Evolutionary conservation across 129 eudicot genomes (phyloP).

Genomic region (Tagetes patula): DNA sequence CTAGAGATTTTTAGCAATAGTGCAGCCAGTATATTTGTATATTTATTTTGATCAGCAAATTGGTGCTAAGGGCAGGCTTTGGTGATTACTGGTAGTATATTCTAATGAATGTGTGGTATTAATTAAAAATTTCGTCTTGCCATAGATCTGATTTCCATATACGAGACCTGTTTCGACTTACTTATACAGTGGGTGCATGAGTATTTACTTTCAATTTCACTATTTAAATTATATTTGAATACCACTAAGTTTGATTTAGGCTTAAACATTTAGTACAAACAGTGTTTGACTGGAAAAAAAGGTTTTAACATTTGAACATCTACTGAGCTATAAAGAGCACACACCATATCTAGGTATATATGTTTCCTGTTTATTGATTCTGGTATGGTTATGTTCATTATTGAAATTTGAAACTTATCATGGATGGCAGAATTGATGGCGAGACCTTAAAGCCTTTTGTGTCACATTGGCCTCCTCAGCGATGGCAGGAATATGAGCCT

Average conservation of each 20-base stretch:
- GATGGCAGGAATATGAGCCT: constrained; percentile 96
- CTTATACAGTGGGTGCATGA: background rate
- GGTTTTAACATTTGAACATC: background rate
- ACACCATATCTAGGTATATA: background rate
- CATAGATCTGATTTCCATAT: background rate
- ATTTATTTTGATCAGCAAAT: background rate
- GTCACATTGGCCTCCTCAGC: constrained; percentile 83
- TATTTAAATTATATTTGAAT: background rate
- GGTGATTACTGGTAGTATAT: background rate
- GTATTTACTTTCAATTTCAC: background rate
- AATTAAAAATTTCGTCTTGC: background rate
- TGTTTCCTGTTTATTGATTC: background rate
- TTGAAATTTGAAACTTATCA: constrained; percentile 15
- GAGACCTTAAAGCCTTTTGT: constrained; percentile 66
- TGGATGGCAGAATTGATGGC: constrained; percentile 67
- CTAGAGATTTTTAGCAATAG: background rate
- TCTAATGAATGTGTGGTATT: background rate
- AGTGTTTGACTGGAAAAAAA: background rate
- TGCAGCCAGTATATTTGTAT: background rate
- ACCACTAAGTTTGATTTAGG: background rate
- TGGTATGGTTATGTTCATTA: constrained; percentile 2
- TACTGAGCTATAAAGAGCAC: constrained; percentile 5
- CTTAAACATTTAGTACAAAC: background rate
- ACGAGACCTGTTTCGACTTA: background rate
- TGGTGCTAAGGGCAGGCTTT: background rate